phyloP scores from a whole-genome alignment of 495 filamentous ascomycete species.

The Penicillium silybi region DNA sequence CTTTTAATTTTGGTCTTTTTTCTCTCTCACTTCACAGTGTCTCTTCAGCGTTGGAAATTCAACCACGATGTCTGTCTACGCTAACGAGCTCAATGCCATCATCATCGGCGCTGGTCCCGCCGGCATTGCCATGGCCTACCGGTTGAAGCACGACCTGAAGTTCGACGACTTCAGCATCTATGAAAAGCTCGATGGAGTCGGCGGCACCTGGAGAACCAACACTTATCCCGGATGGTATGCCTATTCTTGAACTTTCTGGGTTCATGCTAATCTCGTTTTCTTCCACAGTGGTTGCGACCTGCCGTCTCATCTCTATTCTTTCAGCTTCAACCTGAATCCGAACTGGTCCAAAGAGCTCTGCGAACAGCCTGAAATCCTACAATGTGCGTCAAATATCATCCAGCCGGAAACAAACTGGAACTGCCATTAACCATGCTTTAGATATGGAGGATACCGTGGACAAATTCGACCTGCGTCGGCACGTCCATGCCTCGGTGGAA shows the following conservation, averaged over 20 bases:
- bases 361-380: conserved; percentile 42
- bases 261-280: neutral
- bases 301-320: conserved; percentile 51
- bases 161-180: conserved; percentile 60
- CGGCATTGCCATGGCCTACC: conserved; percentile 55
- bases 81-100: too few relatives aligned
- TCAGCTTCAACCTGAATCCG: conserved; percentile 53
- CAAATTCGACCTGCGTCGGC: conserved; percentile 27
- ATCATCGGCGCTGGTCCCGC: conserved; percentile 54
- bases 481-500: conserved; percentile 18
- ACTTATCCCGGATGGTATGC: conserved; percentile 52
- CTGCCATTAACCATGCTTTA: neutral
- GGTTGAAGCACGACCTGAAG: conserved; percentile 49
- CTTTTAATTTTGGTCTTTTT: neutral
- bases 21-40: neutral
- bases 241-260: neutral
- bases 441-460: conserved; percentile 33
- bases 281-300: conserved; percentile 32
- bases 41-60: neutral
- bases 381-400: conserved; percentile 22
- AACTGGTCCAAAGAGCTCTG: conserved; percentile 51
- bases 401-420: neutral
- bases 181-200: conserved; percentile 50
- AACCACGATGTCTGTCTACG: neutral
- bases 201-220: conserved; percentile 62